Percentiles rank a stretch among this genome's conserved stretches.
Conservation (phyloP, 164 flowering plant genomes). For the Annona squamosa region DNA sequence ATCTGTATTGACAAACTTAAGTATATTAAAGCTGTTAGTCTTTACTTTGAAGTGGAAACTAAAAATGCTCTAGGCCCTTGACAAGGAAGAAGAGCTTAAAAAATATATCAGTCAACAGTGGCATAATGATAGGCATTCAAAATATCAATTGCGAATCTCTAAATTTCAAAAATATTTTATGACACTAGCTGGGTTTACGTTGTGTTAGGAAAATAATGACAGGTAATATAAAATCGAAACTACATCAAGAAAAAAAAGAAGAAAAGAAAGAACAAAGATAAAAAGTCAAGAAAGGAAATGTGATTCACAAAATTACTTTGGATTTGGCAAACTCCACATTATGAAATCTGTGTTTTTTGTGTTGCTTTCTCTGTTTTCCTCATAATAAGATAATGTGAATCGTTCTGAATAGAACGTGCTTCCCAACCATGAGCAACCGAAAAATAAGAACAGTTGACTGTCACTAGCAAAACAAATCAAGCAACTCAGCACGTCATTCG, state of each 20-base stretch:
- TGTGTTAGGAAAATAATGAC: not conserved
- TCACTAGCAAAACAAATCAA: not conserved
- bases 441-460: not conserved
- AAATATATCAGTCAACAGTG: not conserved
- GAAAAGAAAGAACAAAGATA: not conserved
- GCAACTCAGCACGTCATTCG: not conserved
- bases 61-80: not conserved
- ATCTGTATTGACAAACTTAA: no score
- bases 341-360: no score
- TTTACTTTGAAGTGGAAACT: no score
- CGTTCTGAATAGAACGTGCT: not conserved
- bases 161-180: not conserved
- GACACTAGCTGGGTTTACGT: not conserved
- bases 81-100: not conserved
- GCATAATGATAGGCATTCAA: not conserved
- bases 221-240: not conserved
- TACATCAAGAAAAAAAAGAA: not conserved
- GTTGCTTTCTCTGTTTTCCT: not conserved
- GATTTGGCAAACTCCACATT: not conserved
- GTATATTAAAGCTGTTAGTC: no score
- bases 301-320: not conserved
- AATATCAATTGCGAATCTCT: not conserved
- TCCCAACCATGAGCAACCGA: not conserved
- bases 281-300: not conserved
- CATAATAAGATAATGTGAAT: not conserved